A percentile compares a stretch with the other conserved stretches of the same genome.
These are phyloP conservation scores for Medicago truncatula DNA, from an alignment of 306 rosid genomes.

Conservation along the genomic window MtrunA17r5.0-ANR NC_053049.1:42400001-42400500, in stretches of 20 bases:
- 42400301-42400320: constrained; percentile 80
- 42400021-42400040: constrained; percentile 85
- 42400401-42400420: constrained; percentile 1
- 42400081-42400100: constrained; percentile 1
- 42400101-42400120: constrained; percentile 16
- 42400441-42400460: constrained; percentile 11
- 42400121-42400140: constrained; percentile 22
- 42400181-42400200: constrained; percentile 20
- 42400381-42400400: constrained; percentile 15
- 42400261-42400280: constrained; percentile 13
- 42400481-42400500: background rate
- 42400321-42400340: constrained; percentile 87
- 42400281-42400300: constrained; percentile 81
- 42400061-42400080: constrained; percentile 31
- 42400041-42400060: constrained; percentile 88
- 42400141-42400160: constrained; percentile 18
- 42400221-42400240: constrained; percentile 7
- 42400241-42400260: background rate
- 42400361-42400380: constrained; percentile 30
- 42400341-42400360: constrained; percentile 71
- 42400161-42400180: background rate
- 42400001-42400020: constrained; percentile 86
- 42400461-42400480: constrained; percentile 19
- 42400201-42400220: constrained; percentile 11
- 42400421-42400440: background rate